Percentiles rank a stretch among this genome's conserved stretches.
Evolutionary conservation across 192 early-diverging fungal genomes (phyloP).

Genomic region (Gamsiella multidivaricata): DNA sequence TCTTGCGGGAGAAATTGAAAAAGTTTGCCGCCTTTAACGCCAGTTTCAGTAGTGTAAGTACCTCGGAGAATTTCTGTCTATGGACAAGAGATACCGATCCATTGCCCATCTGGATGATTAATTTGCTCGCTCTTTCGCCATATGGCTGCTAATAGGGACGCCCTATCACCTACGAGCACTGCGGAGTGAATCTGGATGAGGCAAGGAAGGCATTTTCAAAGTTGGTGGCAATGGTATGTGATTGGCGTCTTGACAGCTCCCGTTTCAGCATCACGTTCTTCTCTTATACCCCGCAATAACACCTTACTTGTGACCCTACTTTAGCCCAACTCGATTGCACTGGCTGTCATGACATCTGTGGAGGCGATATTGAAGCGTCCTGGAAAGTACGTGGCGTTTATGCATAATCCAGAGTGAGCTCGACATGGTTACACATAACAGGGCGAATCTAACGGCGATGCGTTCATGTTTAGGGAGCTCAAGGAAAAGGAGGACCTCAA

Average conservation of each 20-base stretch:
- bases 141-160: conserved; percentile 47
- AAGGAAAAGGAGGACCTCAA: conserved; percentile 72
- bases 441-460: too few relatives aligned
- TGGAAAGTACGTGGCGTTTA: conserved; percentile 40
- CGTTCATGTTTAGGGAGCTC: conserved; percentile 51
- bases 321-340: conserved; percentile 70
- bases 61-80: background rate
- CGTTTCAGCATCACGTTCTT: background rate
- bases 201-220: conserved; percentile 72
- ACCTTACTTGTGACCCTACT: background rate
- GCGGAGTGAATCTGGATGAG: conserved; percentile 71
- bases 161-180: conserved; percentile 59
- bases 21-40: conserved; percentile 49
- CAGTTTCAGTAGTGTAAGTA: conserved; percentile 36
- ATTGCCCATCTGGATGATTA: background rate
- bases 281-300: background rate
- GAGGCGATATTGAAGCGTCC: conserved; percentile 78
- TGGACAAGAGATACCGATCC: background rate
- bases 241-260: background rate
- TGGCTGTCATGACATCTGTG: conserved; percentile 80
- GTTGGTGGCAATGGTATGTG: conserved; percentile 66
- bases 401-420: too few relatives aligned
- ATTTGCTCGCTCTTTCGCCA: background rate
- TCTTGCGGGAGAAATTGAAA: conserved; percentile 35
- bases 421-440: too few relatives aligned